Base-by-base conservation (phyloP, 108 stramenopile species). In the Discostella stelligeroides region DNA sequence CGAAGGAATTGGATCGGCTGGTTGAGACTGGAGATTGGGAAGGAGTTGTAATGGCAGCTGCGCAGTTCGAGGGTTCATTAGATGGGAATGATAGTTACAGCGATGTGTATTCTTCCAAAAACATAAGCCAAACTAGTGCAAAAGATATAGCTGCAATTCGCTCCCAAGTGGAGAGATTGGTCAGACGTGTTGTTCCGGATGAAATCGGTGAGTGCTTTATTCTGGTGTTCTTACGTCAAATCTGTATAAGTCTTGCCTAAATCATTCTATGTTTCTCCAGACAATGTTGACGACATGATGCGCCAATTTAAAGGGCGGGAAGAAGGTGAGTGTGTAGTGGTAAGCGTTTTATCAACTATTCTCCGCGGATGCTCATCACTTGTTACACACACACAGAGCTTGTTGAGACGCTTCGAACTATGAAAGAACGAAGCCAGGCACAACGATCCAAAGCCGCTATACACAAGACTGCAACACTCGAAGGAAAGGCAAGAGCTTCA, bases 281-380 rank as follows among this genome's bases (percentile, higher is more conserved):
- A 86, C 25, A 84, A 88, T 40, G 68, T 88, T 42, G 88, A 88
- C 43, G 88, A 83, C 15, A 88, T 88, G 88, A 85, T 88, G 85
- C 62, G 57, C 3, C 85, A 88, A 70, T 88, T 88, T 50, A 37
- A 73, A 40, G 88, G 84, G 12, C 74, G 78, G n/a, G 88, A 88
- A 63, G 68, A 83, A 17, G 80, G 51, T 20, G 29, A 50, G 49
- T 18, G 49, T 50, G 24, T 50, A 2, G 49, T 18, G 49, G 9
- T 8, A 50, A 50, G 7, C n/a, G n/a, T n/a, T n/a, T n/a, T n/a
- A n/a, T n/a, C n/a, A n/a, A n/a, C n/a, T n/a, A n/a, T n/a, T n/a
- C n/a, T n/a, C n/a, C n/a, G n/a, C n/a, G n/a, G n/a, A n/a, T n/a
- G n/a, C n/a, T n/a, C n/a, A n/a, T n/a, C n/a, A n/a, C n/a, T n/a